Percentiles rank a stretch among this genome's conserved stretches.
These are phyloP conservation scores for Ascomycota sp. DNA, from an alignment of 2,329 filamentous ascomycete genomes.

Conservation along the genomic window DNA sequence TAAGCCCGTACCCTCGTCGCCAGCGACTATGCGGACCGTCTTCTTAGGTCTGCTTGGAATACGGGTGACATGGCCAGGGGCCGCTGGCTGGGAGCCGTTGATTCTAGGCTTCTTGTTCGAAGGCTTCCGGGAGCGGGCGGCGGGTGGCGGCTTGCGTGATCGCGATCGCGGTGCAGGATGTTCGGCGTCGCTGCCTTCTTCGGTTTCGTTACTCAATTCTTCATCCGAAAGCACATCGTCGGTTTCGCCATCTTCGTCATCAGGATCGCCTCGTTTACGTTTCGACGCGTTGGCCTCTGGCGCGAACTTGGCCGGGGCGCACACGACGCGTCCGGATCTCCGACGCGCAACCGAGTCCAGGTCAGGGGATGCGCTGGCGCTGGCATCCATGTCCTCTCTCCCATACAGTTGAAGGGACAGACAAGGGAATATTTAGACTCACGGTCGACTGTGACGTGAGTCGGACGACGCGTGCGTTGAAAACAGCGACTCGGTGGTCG, in stretches of 20 bases:
- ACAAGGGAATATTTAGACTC: too few species aligned
- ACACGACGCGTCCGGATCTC: constrained; percentile 48
- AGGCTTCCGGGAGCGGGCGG: constrained; percentile 30
- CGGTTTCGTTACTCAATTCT: constrained; percentile 22
- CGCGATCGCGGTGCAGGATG: constrained; percentile 16
- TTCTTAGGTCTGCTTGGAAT: constrained; percentile 36
- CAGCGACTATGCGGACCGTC: constrained; percentile 28
- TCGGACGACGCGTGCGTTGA: too few species aligned
- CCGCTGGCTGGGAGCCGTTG: constrained; percentile 27
- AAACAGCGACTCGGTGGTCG: too few species aligned
- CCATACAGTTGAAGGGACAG: too few species aligned
- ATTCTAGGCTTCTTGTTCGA: constrained; percentile 43
- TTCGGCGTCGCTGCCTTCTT: constrained; percentile 25
- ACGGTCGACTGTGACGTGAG: too few species aligned
- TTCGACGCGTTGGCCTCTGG: constrained; percentile 31
- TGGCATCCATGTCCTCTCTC: constrained; percentile 4
- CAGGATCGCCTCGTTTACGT: constrained; percentile 34
- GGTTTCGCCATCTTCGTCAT: constrained; percentile 25
- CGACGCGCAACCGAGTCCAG: constrained; percentile 34
- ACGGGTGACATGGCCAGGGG: constrained; percentile 17
- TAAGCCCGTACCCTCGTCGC: constrained; percentile 29
- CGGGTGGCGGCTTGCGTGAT: constrained; percentile 23
- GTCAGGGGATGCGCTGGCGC: constrained; percentile 15
- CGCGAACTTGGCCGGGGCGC: constrained; percentile 36
- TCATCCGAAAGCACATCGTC: constrained; percentile 27